These are phyloP conservation scores for Areca catechu DNA, from an alignment of 176 grass and related monocot species.

Conservation along the genomic window DNA sequence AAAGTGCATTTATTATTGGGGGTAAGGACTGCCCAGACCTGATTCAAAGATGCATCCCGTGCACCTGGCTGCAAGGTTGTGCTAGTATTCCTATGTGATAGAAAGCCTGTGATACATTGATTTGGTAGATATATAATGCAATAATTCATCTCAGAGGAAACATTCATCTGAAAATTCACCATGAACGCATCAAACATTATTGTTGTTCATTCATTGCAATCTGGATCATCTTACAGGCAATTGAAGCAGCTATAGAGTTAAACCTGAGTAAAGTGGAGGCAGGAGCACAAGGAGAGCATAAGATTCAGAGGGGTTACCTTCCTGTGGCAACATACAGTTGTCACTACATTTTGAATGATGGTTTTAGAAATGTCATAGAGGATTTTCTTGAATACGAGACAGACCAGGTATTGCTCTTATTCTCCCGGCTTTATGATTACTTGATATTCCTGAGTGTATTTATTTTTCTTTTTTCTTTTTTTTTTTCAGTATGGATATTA, in stretches of 20 bases:
- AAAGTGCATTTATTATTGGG: too few species aligned
- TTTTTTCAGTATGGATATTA: too few species aligned
- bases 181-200: not conserved
- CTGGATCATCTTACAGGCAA: slow-evolving; percentile 45
- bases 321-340: slow-evolving; percentile 84
- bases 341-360: slow-evolving; percentile 78
- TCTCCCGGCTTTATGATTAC: not conserved
- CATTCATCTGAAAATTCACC: too few species aligned
- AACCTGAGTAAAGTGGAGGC: slow-evolving; percentile 86
- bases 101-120: not conserved
- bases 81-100: not conserved
- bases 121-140: not conserved
- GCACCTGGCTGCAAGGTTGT: too few species aligned
- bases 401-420: slow-evolving; percentile 50
- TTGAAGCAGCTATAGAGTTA: slow-evolving; percentile 91
- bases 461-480: too few species aligned
- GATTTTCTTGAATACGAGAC: slow-evolving; percentile 59
- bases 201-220: slow-evolving; percentile 4
- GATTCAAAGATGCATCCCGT: too few species aligned
- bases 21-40: too few species aligned
- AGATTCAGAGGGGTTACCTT: slow-evolving; percentile 96
- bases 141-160: too few species aligned
- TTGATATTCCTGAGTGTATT: too few species aligned
- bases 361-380: slow-evolving; percentile 58
- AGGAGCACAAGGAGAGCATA: slow-evolving; percentile 96